Conservation (phyloP, 1,139 yeast genomes). For the Blastobotrys petasosporus region DNA sequence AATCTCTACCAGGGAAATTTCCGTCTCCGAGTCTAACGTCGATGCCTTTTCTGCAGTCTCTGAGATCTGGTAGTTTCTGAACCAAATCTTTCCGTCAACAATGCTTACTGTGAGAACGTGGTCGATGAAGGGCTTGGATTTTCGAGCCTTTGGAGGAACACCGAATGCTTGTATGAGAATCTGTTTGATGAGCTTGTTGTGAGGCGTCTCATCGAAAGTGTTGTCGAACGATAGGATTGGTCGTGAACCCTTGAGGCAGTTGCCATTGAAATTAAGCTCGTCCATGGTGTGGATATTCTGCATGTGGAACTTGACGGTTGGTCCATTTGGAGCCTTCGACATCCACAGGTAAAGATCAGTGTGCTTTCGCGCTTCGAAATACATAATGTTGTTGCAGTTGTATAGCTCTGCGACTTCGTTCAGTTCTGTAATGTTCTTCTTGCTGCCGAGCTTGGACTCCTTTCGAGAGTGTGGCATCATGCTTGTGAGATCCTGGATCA, state of each 20-base stretch:
- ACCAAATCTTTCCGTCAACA: constrained; percentile 93
- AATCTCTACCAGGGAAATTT: constrained; percentile 78
- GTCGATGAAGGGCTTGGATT: constrained; percentile 89
- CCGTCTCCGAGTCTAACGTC: constrained; percentile 38
- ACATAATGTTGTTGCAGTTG: constrained; percentile 92
- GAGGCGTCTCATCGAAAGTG: constrained; percentile 60
- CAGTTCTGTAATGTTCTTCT: constrained; percentile 79
- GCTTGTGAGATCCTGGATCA: constrained; percentile 71
- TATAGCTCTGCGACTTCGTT: constrained; percentile 95
- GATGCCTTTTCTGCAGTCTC: constrained; percentile 51
- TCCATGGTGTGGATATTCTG: constrained; percentile 96
- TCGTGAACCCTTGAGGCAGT: constrained; percentile 91
- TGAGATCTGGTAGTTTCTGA: constrained; percentile 87
- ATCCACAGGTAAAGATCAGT: constrained; percentile 93
- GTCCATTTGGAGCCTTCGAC: constrained; percentile 96
- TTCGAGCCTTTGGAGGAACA: constrained; percentile 94
- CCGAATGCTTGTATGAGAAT: constrained; percentile 83
- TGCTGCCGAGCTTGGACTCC: constrained; percentile 93
- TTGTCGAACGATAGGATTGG: constrained; percentile 90
- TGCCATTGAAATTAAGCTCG: constrained; percentile 93
- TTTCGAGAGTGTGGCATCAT: constrained; percentile 93
- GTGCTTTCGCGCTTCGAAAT: constrained; percentile 95
- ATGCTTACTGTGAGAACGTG: constrained; percentile 91
- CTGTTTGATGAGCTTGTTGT: constrained; percentile 73
- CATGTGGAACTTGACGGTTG: constrained; percentile 87